Evolutionary conservation across 2,329 filamentous ascomycete species (phyloP).

Genomic region (Neocatenulostroma microsporum): DNA sequence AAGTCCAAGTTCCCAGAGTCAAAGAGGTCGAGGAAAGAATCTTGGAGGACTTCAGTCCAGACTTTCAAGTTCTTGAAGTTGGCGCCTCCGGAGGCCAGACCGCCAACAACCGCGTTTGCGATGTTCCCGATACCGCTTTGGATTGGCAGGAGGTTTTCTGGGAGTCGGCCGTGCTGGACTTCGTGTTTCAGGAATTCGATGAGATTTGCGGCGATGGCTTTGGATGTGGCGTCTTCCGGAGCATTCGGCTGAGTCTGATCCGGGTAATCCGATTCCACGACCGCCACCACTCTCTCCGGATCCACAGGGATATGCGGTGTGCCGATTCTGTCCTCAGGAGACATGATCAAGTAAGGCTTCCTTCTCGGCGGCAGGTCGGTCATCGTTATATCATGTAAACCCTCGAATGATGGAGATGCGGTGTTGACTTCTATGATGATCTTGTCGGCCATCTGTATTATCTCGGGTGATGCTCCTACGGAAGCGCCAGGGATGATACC

Average conservation of each 20-base stretch:
- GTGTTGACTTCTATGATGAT: conserved; percentile 93
- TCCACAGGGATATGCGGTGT: conserved; percentile 75
- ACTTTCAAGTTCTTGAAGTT: conserved; percentile 84
- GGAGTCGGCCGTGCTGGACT: conserved; percentile 68
- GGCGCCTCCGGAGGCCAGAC: conserved; percentile 61
- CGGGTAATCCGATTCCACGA: conserved; percentile 77
- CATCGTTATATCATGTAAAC: conserved; percentile 84
- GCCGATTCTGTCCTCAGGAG: conserved; percentile 78
- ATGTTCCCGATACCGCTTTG: conserved; percentile 91
- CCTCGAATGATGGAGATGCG: conserved; percentile 72
- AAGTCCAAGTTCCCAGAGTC: conserved; percentile 83
- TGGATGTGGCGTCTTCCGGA: conserved; percentile 64
- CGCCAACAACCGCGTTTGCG: conserved; percentile 83
- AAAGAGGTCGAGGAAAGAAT: conserved; percentile 88
- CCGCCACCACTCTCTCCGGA: conserved; percentile 72
- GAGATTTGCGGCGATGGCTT: conserved; percentile 66
- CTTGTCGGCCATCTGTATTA: conserved; percentile 88
- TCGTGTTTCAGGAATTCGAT: conserved; percentile 86
- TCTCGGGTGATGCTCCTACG: conserved; percentile 72
- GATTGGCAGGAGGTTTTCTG: conserved; percentile 66
- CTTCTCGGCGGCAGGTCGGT: conserved; percentile 72
- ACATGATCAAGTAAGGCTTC: conserved; percentile 81
- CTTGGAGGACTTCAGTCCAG: conserved; percentile 89
- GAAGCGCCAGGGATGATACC: conserved; percentile 82
- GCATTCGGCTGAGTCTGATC: conserved; percentile 69